phyloP scores from a whole-genome alignment of 345 rosid genomes.

The Eutrema yunnanense region DNA sequence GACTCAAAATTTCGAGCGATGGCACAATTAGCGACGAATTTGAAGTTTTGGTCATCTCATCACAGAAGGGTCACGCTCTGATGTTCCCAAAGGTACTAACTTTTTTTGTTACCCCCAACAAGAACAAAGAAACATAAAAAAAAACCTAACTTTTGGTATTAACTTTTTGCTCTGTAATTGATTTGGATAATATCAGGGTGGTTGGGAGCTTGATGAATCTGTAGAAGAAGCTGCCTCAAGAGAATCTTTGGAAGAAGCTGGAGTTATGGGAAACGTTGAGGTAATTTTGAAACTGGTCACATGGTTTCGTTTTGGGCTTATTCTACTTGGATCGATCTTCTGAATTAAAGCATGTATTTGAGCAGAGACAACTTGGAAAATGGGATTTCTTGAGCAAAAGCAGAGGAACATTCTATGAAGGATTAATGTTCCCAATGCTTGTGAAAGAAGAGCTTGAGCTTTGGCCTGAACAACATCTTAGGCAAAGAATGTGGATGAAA shows the following conservation, averaged over 20 bases:
- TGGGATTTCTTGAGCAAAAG: constrained; percentile 85
- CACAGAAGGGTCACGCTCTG: constrained; percentile 70
- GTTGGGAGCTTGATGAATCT: constrained; percentile 95
- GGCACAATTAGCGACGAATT: constrained; percentile 37
- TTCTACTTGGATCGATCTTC: neutral
- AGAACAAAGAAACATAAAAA: neutral
- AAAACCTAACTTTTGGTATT: neutral
- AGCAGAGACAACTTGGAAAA: constrained; percentile 63
- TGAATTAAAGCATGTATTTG: neutral
- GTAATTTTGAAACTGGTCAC: constrained; percentile 24
- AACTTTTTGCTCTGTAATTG: neutral
- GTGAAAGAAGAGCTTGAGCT: constrained; percentile 67
- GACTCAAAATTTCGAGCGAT: constrained; percentile 38
- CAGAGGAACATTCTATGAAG: constrained; percentile 70
- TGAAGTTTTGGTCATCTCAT: constrained; percentile 69
- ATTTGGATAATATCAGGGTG: constrained; percentile 45
- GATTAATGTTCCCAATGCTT: constrained; percentile 82
- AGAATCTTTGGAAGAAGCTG: constrained; percentile 83
- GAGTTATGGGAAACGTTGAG: constrained; percentile 72
- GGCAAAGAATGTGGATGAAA: constrained; percentile 70
- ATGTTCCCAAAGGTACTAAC: constrained; percentile 82
- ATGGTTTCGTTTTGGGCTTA: neutral
- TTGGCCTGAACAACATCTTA: constrained; percentile 70
- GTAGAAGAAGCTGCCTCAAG: constrained; percentile 69
- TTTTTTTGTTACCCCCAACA: neutral